Evolutionary conservation across 768 basidiomycete genomes (phyloP).

Genomic region (Ramaria sp.): DNA sequence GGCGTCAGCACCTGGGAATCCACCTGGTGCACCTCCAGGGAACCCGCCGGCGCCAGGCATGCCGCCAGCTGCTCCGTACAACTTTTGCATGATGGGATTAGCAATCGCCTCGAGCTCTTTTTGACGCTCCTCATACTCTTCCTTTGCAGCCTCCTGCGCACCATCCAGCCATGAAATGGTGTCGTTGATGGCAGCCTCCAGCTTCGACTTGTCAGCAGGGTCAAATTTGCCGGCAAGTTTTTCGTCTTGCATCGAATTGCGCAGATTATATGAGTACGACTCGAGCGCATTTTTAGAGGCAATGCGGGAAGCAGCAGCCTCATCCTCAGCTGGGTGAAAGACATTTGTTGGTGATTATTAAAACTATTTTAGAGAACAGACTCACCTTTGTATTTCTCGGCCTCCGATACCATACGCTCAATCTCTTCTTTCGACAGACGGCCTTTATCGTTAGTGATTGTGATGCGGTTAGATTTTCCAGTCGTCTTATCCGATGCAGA

Average conservation of each 20-base stretch:
- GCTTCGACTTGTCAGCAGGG: constrained; percentile 71
- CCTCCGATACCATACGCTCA: constrained; percentile 93
- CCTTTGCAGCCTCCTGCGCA: constrained; percentile 85
- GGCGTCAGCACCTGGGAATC: constrained; percentile 48
- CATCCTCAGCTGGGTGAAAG: constrained; percentile 58
- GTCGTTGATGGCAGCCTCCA: constrained; percentile 73
- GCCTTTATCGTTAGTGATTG: constrained; percentile 94
- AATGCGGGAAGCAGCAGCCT: constrained; percentile 76
- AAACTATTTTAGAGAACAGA: constrained; percentile 5
- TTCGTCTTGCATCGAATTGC: constrained; percentile 78
- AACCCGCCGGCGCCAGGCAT: constrained; percentile 27
- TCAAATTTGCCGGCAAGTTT: constrained; percentile 86
- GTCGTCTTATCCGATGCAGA: constrained; percentile 94
- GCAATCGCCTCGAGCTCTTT: constrained; percentile 86
- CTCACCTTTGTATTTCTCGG: constrained; percentile 83
- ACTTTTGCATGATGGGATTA: constrained; percentile 57
- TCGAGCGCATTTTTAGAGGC: constrained; percentile 85
- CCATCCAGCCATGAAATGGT: constrained; percentile 76
- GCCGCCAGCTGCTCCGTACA: constrained; percentile 53
- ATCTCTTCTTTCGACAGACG: constrained; percentile 97
- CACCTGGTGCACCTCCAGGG: constrained; percentile 41
- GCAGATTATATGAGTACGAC: constrained; percentile 91
- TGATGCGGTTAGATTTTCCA: constrained; percentile 89
- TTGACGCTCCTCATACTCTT: constrained; percentile 87
- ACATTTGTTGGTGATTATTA: not conserved